A percentile compares a stretch with the other conserved stretches of the same genome.
Conservation (phyloP, 2,329 filamentous ascomycete species). For the Trichoderma citrinoviride region DNA sequence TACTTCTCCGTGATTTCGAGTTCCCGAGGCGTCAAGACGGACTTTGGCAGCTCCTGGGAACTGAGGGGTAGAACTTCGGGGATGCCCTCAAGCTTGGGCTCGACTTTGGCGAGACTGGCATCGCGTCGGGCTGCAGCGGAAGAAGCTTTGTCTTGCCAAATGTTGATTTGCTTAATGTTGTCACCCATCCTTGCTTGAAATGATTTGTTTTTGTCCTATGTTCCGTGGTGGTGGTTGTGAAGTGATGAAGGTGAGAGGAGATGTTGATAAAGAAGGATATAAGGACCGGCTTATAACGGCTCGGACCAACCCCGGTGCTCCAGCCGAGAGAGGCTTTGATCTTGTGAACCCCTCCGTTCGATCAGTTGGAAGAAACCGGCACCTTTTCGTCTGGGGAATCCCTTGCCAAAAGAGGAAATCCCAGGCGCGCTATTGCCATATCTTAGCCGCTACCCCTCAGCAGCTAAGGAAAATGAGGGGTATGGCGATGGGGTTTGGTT, state of each 20-base stretch:
- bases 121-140: neutral
- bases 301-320: neutral
- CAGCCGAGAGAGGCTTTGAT: neutral
- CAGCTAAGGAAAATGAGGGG: slow-evolving; percentile 6
- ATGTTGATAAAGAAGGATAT: neutral
- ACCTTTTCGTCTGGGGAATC: slow-evolving; percentile 1
- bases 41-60: slow-evolving; percentile 14
- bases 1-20: slow-evolving; percentile 16
- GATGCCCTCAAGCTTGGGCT: slow-evolving; percentile 14
- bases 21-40: slow-evolving; percentile 7
- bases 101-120: slow-evolving; percentile 6
- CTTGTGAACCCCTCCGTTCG: neutral
- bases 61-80: slow-evolving; percentile 11
- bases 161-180: neutral
- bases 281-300: slow-evolving; percentile 13
- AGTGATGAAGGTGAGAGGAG: neutral
- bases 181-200: slow-evolving; percentile 1
- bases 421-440: slow-evolving; percentile 13
- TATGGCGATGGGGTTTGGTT: neutral
- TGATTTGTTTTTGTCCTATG: neutral
- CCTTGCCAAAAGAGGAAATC: slow-evolving; percentile 13
- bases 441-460: slow-evolving; percentile 17
- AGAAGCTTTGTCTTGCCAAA: slow-evolving; percentile 2
- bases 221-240: neutral
- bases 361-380: neutral